Percentiles rank a stretch among this genome's conserved stretches.
phyloP scores from a whole-genome alignment of 2,329 filamentous ascomycete genomes.

The Didymosphaeria variabile region DNA sequence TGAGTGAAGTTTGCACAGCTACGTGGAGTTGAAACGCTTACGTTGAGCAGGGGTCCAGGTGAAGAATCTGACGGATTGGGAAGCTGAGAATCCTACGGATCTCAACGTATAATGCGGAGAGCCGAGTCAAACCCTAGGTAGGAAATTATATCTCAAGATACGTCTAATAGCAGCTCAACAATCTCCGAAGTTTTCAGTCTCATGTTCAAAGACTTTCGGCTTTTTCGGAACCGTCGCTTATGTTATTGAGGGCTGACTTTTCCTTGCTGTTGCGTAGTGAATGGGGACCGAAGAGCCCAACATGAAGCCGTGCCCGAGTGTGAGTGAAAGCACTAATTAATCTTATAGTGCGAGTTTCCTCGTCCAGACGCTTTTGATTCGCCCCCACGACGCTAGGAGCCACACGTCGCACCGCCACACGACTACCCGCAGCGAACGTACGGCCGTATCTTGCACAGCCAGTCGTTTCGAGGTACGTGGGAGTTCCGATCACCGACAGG shows the following conservation, averaged over 20 bases:
- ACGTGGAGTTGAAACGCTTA: background rate
- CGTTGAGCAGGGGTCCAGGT: conserved; percentile 27
- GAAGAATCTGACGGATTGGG: conserved; percentile 31
- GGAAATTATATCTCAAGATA: background rate
- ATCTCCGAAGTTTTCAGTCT: background rate
- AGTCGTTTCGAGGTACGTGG: background rate
- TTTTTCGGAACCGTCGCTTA: too few relatives aligned
- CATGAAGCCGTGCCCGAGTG: too few relatives aligned
- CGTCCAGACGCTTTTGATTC: background rate
- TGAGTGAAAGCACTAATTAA: too few relatives aligned
- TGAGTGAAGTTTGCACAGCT: conserved; percentile 14
- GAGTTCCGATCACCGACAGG: background rate
- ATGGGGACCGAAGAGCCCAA: too few relatives aligned
- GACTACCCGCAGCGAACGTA: background rate
- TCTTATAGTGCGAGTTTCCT: too few relatives aligned
- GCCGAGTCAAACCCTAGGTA: conserved; percentile 13
- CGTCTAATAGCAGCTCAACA: background rate
- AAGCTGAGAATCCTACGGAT: conserved; percentile 22
- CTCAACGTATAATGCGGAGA: conserved; percentile 5
- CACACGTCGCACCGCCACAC: background rate
- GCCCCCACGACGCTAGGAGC: background rate
- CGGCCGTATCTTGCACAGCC: background rate
- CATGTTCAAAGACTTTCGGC: too few relatives aligned
- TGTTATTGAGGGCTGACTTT: too few relatives aligned
- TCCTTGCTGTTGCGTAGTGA: too few relatives aligned